Percentiles rank a stretch among this genome's conserved stretches.
Evolutionary conservation across 108 stramenopile species (phyloP).

Genomic region (Discostella pseudostelligera): DNA sequence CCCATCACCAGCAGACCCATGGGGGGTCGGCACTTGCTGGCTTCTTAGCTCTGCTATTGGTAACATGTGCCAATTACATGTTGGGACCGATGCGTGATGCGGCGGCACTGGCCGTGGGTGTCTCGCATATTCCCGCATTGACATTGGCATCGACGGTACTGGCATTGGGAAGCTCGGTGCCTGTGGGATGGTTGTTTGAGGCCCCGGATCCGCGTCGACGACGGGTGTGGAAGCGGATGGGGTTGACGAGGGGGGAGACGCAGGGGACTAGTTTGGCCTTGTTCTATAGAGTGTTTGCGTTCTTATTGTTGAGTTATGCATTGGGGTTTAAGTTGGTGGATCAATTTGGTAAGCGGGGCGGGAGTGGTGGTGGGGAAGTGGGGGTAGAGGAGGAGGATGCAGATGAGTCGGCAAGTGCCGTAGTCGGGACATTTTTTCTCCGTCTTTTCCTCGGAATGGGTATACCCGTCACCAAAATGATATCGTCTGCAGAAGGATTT

Average conservation of each 20-base stretch:
- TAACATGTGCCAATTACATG: constrained; percentile 74
- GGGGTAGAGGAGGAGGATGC: constrained; percentile 3
- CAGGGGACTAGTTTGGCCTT: constrained; percentile 84
- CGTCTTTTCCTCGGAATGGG: constrained; percentile 18
- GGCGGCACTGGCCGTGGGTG: constrained; percentile 78
- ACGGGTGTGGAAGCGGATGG: constrained; percentile 74
- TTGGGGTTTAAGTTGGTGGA: constrained; percentile 58
- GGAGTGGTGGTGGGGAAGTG: constrained; percentile 4
- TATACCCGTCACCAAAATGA: constrained; percentile 15
- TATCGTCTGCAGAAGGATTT: neutral
- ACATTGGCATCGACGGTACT: constrained; percentile 71
- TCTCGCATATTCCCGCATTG: constrained; percentile 69
- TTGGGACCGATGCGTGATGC: constrained; percentile 88
- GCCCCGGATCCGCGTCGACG: constrained; percentile 82
- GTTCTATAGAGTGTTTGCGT: constrained; percentile 83
- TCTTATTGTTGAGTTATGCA: constrained; percentile 66
- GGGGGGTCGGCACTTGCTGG: constrained; percentile 58
- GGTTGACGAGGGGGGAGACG: constrained; percentile 87
- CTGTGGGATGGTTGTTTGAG: constrained; percentile 92
- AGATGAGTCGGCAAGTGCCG: constrained; percentile 17
- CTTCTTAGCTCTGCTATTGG: constrained; percentile 65
- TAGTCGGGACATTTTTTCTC: constrained; percentile 20
- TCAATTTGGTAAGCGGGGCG: constrained; percentile 6
- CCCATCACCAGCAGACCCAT: constrained; percentile 19
- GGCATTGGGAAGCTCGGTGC: constrained; percentile 75